These are phyloP conservation scores for Solanum hybrid DNA, from an alignment of 305 asterid genomes.

Conservation along the genomic window DNA sequence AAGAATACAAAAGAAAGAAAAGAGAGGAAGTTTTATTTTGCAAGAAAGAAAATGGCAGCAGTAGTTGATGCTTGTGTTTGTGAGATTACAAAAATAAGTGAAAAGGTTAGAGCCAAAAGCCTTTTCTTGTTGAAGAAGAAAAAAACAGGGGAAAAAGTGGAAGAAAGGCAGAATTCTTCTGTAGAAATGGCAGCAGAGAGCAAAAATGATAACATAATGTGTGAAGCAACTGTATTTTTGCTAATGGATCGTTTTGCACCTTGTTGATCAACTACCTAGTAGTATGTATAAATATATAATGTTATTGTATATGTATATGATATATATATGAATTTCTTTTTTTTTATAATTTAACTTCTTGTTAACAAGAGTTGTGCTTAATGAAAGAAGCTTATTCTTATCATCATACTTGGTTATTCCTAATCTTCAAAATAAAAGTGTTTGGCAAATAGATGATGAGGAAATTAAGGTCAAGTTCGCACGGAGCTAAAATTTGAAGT, in stretches of 20 bases:
- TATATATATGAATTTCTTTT: neutral
- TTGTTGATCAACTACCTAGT: constrained; percentile 12
- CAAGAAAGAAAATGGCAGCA: constrained; percentile 6
- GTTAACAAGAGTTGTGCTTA: neutral
- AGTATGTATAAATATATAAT: neutral
- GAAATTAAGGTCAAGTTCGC: neutral
- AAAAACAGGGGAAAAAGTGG: constrained; percentile 7
- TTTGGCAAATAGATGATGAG: neutral
- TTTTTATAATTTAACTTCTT: neutral
- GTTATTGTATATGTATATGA: neutral
- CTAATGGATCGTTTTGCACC: constrained; percentile 63
- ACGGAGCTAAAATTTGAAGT: neutral
- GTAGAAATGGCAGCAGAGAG: constrained; percentile 11
- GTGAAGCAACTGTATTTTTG: constrained; percentile 31
- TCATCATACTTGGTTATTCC: neutral
- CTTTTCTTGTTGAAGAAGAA: constrained; percentile 7
- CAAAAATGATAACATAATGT: constrained; percentile 26
- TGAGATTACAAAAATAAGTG: constrained; percentile 11
- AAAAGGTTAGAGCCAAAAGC: constrained; percentile 8
- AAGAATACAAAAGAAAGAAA: neutral
- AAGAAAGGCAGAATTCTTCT: constrained; percentile 6
- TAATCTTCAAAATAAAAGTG: neutral
- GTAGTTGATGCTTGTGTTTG: constrained; percentile 17
- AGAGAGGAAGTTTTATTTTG: neutral
- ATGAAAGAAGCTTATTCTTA: neutral